Evolutionary conservation across 768 basidiomycete species (phyloP).

Genomic region (Kwoniella newhampshirensis): DNA sequence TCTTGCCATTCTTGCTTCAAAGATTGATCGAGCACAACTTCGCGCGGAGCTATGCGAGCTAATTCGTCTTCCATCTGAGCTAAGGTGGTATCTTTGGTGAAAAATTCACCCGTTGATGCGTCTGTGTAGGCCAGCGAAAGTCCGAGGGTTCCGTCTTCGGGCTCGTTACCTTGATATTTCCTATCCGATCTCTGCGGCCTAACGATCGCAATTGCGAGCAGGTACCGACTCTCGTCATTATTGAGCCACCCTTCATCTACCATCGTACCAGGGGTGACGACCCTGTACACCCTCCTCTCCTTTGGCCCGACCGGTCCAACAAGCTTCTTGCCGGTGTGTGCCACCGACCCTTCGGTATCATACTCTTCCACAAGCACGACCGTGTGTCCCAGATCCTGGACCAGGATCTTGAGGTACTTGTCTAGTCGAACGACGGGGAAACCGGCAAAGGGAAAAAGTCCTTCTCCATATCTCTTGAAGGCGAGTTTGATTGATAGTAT

Average conservation of each 20-base stretch:
- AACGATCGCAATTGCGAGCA: slow-evolving; percentile 64
- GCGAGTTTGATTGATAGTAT: slow-evolving; percentile 76
- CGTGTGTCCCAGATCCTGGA: slow-evolving; percentile 77
- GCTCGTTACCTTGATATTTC: not conserved
- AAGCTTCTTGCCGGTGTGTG: slow-evolving; percentile 18
- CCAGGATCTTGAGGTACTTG: slow-evolving; percentile 79
- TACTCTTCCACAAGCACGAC: slow-evolving; percentile 95
- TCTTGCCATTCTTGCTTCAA: slow-evolving; percentile 19
- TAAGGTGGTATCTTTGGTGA: slow-evolving; percentile 63
- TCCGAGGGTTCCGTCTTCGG: slow-evolving; percentile 10
- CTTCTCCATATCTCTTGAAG: slow-evolving; percentile 30
- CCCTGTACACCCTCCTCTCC: slow-evolving; percentile 71
- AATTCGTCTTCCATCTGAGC: slow-evolving; percentile 74
- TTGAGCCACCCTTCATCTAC: slow-evolving; percentile 87
- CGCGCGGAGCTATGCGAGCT: slow-evolving; percentile 73
- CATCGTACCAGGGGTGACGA: slow-evolving; percentile 90
- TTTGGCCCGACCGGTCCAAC: slow-evolving; percentile 17
- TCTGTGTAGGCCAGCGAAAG: slow-evolving; percentile 87
- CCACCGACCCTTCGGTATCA: slow-evolving; percentile 51
- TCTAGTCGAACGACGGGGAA: slow-evolving; percentile 83
- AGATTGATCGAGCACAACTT: slow-evolving; percentile 65
- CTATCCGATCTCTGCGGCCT: not conserved
- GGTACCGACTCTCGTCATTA: slow-evolving; percentile 83
- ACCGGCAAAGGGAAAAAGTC: slow-evolving; percentile 73
- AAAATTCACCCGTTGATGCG: slow-evolving; percentile 86